Evolutionary conservation across 306 rosid genomes (phyloP).

Genomic region (Citrullus colocynthis): DNA sequence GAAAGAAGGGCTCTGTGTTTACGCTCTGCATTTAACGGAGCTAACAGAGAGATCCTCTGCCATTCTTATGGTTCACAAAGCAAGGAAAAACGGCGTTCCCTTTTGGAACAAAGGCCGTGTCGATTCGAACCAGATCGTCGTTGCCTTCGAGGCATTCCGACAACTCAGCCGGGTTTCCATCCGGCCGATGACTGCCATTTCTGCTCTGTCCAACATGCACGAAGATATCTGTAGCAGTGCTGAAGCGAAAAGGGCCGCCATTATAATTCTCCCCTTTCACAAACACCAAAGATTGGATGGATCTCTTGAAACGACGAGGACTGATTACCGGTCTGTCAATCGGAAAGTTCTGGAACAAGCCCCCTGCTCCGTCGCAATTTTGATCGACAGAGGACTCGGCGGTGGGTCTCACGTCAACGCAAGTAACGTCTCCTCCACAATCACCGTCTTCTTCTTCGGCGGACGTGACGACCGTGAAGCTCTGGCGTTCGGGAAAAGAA

Average conservation of each 20-base stretch:
- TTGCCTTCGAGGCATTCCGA: constrained; percentile 47
- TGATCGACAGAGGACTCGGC: constrained; percentile 68
- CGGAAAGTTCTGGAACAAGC: constrained; percentile 34
- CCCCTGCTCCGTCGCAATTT: constrained; percentile 51
- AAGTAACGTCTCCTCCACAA: constrained; percentile 20
- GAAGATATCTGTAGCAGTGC: constrained; percentile 46
- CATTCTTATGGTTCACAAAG: constrained; percentile 52
- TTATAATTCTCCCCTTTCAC: constrained; percentile 53
- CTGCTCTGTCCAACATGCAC: constrained; percentile 27
- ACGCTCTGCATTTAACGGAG: constrained; percentile 74
- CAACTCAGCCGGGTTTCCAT: constrained; percentile 39
- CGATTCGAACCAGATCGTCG: constrained; percentile 23
- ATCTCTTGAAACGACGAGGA: constrained; percentile 25
- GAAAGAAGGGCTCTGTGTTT: constrained; percentile 48
- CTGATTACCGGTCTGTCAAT: constrained; percentile 30
- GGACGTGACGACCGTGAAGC: constrained; percentile 59
- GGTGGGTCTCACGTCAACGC: constrained; percentile 38
- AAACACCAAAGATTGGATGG: constrained; percentile 51
- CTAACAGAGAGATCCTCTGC: constrained; percentile 52
- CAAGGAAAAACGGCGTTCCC: constrained; percentile 45
- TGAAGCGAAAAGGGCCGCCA: constrained; percentile 28
- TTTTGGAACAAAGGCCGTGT: constrained; percentile 38
- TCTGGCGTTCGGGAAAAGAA: constrained; percentile 38
- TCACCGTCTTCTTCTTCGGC: constrained; percentile 38
- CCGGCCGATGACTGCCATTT: constrained; percentile 61